Evolutionary conservation across 1,284 basidiomycete species (phyloP).

Genomic region (Mrakiaceae sp.): DNA sequence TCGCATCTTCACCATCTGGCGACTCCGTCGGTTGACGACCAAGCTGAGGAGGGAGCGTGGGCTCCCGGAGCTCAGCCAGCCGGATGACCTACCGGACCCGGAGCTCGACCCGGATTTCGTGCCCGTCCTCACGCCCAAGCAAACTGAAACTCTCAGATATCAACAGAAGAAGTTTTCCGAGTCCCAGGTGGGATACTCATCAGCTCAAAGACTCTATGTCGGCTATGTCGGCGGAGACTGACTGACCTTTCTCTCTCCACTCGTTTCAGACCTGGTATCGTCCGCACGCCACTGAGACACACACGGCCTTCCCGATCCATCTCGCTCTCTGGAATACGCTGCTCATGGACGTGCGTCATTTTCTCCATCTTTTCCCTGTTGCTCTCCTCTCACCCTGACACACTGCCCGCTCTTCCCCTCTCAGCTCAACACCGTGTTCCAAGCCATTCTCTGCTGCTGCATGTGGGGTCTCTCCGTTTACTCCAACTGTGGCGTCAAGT

Average conservation of each 20-base stretch:
- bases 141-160: constrained; percentile 55
- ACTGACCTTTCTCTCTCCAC: neutral
- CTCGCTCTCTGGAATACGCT: constrained; percentile 27
- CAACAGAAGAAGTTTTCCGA: constrained; percentile 37
- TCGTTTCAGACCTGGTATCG: constrained; percentile 66
- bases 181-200: constrained; percentile 25
- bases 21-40: constrained; percentile 50
- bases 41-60: constrained; percentile 48
- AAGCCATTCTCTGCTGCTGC: constrained; percentile 58
- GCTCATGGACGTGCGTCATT: constrained; percentile 65
- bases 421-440: constrained; percentile 15
- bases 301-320: constrained; percentile 51
- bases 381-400: neutral
- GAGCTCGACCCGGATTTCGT: constrained; percentile 59
- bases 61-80: constrained; percentile 51
- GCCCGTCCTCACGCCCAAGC: constrained; percentile 53
- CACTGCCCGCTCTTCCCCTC: constrained; percentile 19
- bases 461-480: constrained; percentile 62
- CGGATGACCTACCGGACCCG: constrained; percentile 67
- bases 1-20: constrained; percentile 61
- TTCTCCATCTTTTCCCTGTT: constrained; percentile 46
- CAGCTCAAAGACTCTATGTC: neutral
- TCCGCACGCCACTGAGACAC: constrained; percentile 72
- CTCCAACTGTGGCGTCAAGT: constrained; percentile 26
- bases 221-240: neutral